These are phyloP conservation scores for Penicillium sp. DNA, from an alignment of 2,329 filamentous ascomycete genomes.

Conservation along the genomic window DNA sequence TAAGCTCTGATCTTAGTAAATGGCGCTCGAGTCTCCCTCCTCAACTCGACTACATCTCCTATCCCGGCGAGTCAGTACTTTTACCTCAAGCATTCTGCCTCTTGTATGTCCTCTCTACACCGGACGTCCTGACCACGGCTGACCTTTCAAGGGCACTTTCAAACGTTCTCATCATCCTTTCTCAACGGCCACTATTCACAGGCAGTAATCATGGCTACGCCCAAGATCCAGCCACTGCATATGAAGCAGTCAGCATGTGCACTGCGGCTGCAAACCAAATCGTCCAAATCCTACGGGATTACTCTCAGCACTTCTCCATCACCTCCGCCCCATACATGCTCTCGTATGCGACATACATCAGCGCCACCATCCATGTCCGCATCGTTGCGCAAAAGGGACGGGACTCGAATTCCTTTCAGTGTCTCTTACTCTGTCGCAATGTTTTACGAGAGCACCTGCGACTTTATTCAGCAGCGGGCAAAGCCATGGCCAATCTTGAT, in stretches of 20 bases:
- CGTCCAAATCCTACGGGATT: constrained; percentile 39
- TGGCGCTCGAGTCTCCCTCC: constrained; percentile 30
- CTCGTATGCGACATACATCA: constrained; percentile 59
- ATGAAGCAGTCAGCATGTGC: constrained; percentile 35
- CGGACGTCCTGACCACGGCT: neutral
- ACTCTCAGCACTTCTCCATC: constrained; percentile 45
- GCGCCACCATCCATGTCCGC: constrained; percentile 56
- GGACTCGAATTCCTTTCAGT: constrained; percentile 31
- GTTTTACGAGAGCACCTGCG: constrained; percentile 23
- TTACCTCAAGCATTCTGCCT: constrained; percentile 27
- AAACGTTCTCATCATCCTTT: constrained; percentile 46
- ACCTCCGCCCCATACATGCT: constrained; percentile 50
- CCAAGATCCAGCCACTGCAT: constrained; percentile 23
- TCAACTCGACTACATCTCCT: constrained; percentile 26
- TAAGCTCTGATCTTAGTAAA: constrained; percentile 23
- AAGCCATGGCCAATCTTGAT: constrained; percentile 27
- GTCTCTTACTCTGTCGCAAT: constrained; percentile 22
- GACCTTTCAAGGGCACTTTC: constrained; percentile 34
- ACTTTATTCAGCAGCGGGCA: constrained; percentile 27
- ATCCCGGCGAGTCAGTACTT: constrained; percentile 23
- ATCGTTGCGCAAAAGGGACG: constrained; percentile 43
- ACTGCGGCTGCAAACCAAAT: constrained; percentile 40
- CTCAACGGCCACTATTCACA: constrained; percentile 47
- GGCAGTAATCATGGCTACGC: constrained; percentile 14
- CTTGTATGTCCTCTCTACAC: constrained; percentile 9